Conservation (phyloP, 176 grass and related monocot genomes). For the Coix lacrymajobi region DNA sequence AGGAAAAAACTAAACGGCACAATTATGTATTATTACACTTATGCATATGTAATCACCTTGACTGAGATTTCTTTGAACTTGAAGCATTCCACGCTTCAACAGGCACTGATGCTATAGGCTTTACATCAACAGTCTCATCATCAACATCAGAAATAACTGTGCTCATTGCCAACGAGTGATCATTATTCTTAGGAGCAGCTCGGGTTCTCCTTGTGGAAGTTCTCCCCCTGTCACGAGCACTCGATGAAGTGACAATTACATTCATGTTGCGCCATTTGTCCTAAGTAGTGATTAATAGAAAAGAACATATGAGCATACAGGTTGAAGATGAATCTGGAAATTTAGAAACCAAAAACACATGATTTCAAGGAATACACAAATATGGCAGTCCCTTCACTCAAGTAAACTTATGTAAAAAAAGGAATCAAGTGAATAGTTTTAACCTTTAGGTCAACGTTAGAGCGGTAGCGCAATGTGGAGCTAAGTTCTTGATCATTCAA, state of each 20-base stretch:
- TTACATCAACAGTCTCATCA: constrained; percentile 38
- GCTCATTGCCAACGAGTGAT: constrained; percentile 7
- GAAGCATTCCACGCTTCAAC: constrained; percentile 3
- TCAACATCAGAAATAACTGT: constrained; percentile 38
- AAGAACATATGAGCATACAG: neutral
- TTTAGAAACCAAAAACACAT: neutral
- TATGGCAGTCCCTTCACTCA: neutral
- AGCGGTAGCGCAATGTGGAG: constrained; percentile 49
- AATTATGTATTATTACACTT: neutral
- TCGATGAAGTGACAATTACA: constrained; percentile 50
- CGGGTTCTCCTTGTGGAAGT: constrained; percentile 33
- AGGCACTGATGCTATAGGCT: constrained; percentile 25
- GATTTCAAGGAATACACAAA: neutral
- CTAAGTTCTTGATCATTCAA: constrained; percentile 75
- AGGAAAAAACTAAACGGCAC: neutral
- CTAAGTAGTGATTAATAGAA: constrained; percentile 30
- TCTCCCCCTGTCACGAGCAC: constrained; percentile 55
- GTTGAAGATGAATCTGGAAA: neutral
- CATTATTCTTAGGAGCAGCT: constrained; percentile 38
- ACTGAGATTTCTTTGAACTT: constrained; percentile 38
- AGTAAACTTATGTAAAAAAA: neutral
- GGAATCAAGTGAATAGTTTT: neutral
- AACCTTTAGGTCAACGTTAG: constrained; percentile 94
- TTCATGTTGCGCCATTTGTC: constrained; percentile 98
- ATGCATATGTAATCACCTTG: constrained; percentile 34